A percentile compares a stretch with the other conserved stretches of the same genome.
phyloP scores from a whole-genome alignment of 208 protist species.

The Phytomonas sp. region DNA sequence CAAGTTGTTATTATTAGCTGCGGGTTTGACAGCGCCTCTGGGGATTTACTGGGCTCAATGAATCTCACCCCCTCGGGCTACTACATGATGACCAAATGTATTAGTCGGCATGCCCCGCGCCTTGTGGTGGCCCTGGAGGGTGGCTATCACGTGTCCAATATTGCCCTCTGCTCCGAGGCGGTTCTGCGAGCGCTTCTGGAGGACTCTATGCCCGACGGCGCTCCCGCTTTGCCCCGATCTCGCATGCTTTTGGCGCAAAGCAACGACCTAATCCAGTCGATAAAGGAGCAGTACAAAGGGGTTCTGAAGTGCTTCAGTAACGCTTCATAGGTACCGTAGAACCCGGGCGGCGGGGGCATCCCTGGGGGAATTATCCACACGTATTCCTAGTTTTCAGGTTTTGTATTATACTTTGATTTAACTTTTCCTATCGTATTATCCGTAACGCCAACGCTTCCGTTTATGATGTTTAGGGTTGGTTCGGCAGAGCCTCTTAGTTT shows the following conservation, averaged over 20 bases:
- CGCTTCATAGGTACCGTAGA: too few species aligned
- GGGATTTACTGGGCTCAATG: constrained; percentile 91
- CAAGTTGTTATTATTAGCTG: constrained; percentile 90
- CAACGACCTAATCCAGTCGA: constrained; percentile 19
- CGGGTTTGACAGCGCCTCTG: constrained; percentile 93
- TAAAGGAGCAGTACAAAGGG: constrained; percentile 20
- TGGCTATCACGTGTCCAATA: constrained; percentile 82
- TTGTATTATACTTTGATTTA: not conserved
- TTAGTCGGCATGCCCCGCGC: constrained; percentile 28
- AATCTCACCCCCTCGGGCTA: constrained; percentile 63
- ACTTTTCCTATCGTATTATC: not conserved
- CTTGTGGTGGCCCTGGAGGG: constrained; percentile 87
- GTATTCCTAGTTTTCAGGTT: not conserved
- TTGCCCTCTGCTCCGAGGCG: constrained; percentile 72
- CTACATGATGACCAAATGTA: constrained; percentile 62
- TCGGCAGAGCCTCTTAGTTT: not conserved
- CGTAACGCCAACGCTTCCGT: not conserved
- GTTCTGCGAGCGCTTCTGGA: constrained; percentile 73
- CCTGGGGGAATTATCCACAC: not conserved
- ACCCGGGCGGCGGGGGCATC: too few species aligned
- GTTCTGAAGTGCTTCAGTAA: constrained; percentile 25
- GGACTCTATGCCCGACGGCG: constrained; percentile 7
- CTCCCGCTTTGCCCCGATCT: constrained; percentile 22
- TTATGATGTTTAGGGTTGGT: not conserved
- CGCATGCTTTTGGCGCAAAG: constrained; percentile 54